phyloP scores from a whole-genome alignment of 2,329 filamentous ascomycete species.

The Xylariales sp. region DNA sequence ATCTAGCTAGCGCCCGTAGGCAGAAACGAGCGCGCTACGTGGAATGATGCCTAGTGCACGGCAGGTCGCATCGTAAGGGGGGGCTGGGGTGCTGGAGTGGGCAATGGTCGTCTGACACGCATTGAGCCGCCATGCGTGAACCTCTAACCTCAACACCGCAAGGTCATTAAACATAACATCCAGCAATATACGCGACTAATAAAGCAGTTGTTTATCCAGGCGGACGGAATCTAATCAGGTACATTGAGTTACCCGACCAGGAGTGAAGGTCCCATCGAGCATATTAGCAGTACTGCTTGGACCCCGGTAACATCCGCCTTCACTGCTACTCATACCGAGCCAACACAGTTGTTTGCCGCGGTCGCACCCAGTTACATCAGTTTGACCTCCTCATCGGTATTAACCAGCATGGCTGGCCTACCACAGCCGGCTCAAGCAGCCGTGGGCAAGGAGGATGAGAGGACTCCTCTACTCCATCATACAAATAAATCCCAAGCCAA shows the following conservation, averaged over 20 bases:
- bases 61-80: slow-evolving; percentile 6
- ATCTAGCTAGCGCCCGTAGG: slow-evolving; percentile 7
- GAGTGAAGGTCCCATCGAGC: slow-evolving; percentile 6
- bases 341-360: neutral
- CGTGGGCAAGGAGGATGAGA: slow-evolving; percentile 36
- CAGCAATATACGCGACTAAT: slow-evolving; percentile 25
- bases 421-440: slow-evolving; percentile 19
- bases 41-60: slow-evolving; percentile 7
- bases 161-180: slow-evolving; percentile 21
- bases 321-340: neutral
- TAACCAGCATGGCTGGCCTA: slow-evolving; percentile 30
- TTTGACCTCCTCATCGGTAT: slow-evolving; percentile 8
- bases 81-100: slow-evolving; percentile 5
- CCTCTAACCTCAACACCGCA: slow-evolving; percentile 14
- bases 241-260: slow-evolving; percentile 2
- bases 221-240: neutral
- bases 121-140: slow-evolving; percentile 32
- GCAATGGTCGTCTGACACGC: slow-evolving; percentile 20
- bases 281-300: slow-evolving; percentile 1
- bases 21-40: slow-evolving; percentile 2
- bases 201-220: slow-evolving; percentile 26
- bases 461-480: slow-evolving; percentile 41
- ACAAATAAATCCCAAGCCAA: slow-evolving; percentile 21
- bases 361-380: slow-evolving; percentile 16
- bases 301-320: slow-evolving; percentile 10